Percentiles rank a stretch among this genome's conserved stretches.
Evolutionary conservation across 2,329 filamentous ascomycete species (phyloP).

Genomic region (Gyromitra esculenta): DNA sequence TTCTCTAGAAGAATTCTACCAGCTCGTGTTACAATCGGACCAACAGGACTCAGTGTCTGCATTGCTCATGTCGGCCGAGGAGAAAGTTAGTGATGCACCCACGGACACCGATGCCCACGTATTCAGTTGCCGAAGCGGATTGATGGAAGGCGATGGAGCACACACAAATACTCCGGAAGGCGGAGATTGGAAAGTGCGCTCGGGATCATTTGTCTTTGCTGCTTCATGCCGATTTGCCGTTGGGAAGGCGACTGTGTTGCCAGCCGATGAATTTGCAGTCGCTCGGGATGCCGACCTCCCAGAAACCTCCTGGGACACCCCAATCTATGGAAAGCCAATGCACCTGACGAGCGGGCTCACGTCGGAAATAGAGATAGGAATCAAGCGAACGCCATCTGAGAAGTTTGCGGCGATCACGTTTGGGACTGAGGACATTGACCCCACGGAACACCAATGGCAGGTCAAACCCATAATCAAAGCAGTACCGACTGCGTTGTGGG

Average conservation of each 20-base stretch:
- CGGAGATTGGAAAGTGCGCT: conserved; percentile 45
- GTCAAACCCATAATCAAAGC: conserved; percentile 23
- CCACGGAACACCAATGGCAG: conserved; percentile 24
- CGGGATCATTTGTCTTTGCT: conserved; percentile 47
- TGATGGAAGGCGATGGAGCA: conserved; percentile 15
- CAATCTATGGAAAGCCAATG: conserved; percentile 54
- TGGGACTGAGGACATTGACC: not conserved
- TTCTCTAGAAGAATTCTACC: conserved; percentile 37
- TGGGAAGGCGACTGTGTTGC: conserved; percentile 18
- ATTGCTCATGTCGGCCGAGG: not conserved
- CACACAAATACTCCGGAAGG: not conserved
- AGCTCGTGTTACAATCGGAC: conserved; percentile 26
- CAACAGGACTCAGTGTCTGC: not conserved
- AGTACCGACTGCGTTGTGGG: conserved; percentile 45
- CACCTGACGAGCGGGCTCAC: conserved; percentile 17
- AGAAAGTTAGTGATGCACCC: not conserved
- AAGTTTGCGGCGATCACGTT: conserved; percentile 2
- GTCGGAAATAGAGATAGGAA: conserved; percentile 41
- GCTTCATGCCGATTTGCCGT: conserved; percentile 50
- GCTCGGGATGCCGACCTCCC: not conserved
- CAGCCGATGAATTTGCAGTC: not conserved
- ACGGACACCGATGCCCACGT: conserved; percentile 7
- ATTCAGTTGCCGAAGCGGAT: conserved; percentile 24
- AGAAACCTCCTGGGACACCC: not conserved
- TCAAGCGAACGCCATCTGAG: conserved; percentile 20